A percentile compares a stretch with the other conserved stretches of the same genome.
Evolutionary conservation across 352 stramenopile species (phyloP).

Genomic region (Phytophthora chlamydospora): DNA sequence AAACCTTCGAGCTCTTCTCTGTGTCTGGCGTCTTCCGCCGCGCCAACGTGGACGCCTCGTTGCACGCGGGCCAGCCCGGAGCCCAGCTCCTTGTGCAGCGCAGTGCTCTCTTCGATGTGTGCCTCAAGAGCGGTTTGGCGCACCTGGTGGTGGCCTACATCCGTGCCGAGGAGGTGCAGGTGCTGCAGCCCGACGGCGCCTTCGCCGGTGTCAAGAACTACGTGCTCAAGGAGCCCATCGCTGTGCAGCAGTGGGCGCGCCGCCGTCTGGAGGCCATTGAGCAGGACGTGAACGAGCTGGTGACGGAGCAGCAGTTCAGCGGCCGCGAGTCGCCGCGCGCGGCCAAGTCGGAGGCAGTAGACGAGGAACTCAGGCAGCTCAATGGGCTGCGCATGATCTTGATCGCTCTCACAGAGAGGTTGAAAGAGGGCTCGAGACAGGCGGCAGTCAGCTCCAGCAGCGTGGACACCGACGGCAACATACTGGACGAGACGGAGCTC

Average conservation of each 20-base stretch:
- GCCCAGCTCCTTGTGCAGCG: slow-evolving; percentile 61
- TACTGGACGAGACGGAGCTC: slow-evolving; percentile 74
- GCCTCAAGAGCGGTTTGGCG: slow-evolving; percentile 69
- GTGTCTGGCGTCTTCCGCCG: slow-evolving; percentile 78
- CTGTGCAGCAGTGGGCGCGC: slow-evolving; percentile 79
- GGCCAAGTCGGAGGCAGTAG: slow-evolving; percentile 44
- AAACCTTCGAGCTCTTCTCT: slow-evolving; percentile 89
- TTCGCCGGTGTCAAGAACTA: slow-evolving; percentile 55
- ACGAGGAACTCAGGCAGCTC: slow-evolving; percentile 57
- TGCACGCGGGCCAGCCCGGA: slow-evolving; percentile 40
- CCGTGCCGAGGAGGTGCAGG: slow-evolving; percentile 40
- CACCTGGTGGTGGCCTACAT: slow-evolving; percentile 81
- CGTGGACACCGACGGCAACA: slow-evolving; percentile 40
- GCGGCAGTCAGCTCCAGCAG: slow-evolving; percentile 39
- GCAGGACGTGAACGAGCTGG: slow-evolving; percentile 55
- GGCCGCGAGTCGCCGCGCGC: slow-evolving; percentile 35
- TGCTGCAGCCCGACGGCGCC: slow-evolving; percentile 23
- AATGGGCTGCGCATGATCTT: slow-evolving; percentile 71
- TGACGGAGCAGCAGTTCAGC: slow-evolving; percentile 56
- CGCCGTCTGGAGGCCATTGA: slow-evolving; percentile 63
- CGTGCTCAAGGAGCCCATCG: slow-evolving; percentile 81
- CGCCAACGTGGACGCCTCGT: slow-evolving; percentile 61
- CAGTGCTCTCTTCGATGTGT: slow-evolving; percentile 80
- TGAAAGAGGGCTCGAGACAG: slow-evolving; percentile 69
- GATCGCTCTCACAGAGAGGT: slow-evolving; percentile 69